Conservation (phyloP, 2,329 filamentous ascomycete species). For the Sordariomycetes sp. region DNA sequence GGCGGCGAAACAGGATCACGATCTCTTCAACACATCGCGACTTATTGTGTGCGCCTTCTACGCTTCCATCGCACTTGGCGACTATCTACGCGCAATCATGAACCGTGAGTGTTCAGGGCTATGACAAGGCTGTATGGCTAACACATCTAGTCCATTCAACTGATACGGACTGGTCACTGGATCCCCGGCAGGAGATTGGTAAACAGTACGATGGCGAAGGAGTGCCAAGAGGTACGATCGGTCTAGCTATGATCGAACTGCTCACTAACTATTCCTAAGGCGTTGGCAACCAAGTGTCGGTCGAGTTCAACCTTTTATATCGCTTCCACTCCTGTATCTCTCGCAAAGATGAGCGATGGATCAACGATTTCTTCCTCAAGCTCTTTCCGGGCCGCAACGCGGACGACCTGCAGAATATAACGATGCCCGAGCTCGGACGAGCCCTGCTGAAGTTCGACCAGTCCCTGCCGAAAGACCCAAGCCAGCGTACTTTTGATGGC, state of each 20-base stretch:
- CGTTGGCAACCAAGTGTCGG: conserved; percentile 59
- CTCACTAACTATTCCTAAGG: no score
- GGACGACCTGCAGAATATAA: conserved; percentile 22
- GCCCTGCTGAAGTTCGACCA: conserved; percentile 28
- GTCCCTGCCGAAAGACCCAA: conserved; percentile 30
- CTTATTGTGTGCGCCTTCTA: conserved; percentile 45
- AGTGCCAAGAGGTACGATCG: conserved; percentile 42
- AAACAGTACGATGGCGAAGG: conserved; percentile 34
- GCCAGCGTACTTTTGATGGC: conserved; percentile 36
- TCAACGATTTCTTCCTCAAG: conserved; percentile 41
- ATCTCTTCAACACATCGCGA: conserved; percentile 47
- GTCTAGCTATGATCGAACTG: no score
- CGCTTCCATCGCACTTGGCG: conserved; percentile 45
- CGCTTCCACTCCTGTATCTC: conserved; percentile 56
- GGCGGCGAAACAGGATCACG: conserved; percentile 34
- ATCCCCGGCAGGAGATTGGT: conserved; percentile 51
- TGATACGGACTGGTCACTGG: conserved; percentile 52
- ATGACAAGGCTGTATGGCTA: no score
- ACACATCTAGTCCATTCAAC: no score
- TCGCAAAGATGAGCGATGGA: conserved; percentile 52
- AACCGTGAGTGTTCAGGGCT: conserved; percentile 50
- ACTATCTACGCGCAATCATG: conserved; percentile 53
- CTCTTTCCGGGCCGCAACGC: conserved; percentile 24
- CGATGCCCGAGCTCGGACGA: conserved; percentile 24
- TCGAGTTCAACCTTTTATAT: conserved; percentile 61